Percentiles rank a stretch among this genome's conserved stretches.
These are phyloP conservation scores for Arthrobotrys entomopaga DNA, from an alignment of 2,329 filamentous ascomycete species.

Conservation along the genomic window DNA sequence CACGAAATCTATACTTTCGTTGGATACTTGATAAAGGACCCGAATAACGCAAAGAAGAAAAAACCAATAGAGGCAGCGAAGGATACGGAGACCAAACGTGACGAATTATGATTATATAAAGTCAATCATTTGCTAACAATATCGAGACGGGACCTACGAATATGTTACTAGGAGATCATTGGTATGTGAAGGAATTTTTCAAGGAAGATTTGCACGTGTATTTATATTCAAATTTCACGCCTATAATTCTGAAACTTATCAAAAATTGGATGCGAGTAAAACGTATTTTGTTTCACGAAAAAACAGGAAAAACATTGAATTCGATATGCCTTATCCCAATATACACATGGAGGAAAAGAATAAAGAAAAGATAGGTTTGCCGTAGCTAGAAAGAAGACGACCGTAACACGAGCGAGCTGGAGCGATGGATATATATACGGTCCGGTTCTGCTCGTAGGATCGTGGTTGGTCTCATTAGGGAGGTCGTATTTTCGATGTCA, in stretches of 20 bases:
- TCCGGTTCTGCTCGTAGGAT: slow-evolving; percentile 22
- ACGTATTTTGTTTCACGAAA: slow-evolving; percentile 12
- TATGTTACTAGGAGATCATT: too few relatives aligned
- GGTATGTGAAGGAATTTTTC: too few relatives aligned
- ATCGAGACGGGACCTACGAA: too few relatives aligned
- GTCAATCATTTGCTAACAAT: too few relatives aligned
- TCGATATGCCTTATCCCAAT: slow-evolving; percentile 51
- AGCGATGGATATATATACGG: slow-evolving; percentile 26
- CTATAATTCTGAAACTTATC: not conserved
- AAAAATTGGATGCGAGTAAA: not conserved
- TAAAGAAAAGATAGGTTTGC: slow-evolving; percentile 27
- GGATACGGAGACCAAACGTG: slow-evolving; percentile 27
- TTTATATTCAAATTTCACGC: not conserved
- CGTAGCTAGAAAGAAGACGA: slow-evolving; percentile 21
- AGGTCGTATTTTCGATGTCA: slow-evolving; percentile 39
- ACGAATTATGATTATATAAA: slow-evolving; percentile 30
- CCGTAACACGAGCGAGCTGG: slow-evolving; percentile 13
- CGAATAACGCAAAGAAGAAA: slow-evolving; percentile 25
- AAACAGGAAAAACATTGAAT: slow-evolving; percentile 39
- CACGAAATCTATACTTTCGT: slow-evolving; percentile 51
- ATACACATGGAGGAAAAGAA: slow-evolving; percentile 46
- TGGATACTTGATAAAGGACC: slow-evolving; percentile 31
- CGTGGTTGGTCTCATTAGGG: slow-evolving; percentile 39
- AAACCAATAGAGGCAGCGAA: slow-evolving; percentile 3
- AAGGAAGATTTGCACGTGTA: not conserved